Conservation (phyloP, 2,329 filamentous ascomycete genomes). For the Fusarium nygamai region DNA sequence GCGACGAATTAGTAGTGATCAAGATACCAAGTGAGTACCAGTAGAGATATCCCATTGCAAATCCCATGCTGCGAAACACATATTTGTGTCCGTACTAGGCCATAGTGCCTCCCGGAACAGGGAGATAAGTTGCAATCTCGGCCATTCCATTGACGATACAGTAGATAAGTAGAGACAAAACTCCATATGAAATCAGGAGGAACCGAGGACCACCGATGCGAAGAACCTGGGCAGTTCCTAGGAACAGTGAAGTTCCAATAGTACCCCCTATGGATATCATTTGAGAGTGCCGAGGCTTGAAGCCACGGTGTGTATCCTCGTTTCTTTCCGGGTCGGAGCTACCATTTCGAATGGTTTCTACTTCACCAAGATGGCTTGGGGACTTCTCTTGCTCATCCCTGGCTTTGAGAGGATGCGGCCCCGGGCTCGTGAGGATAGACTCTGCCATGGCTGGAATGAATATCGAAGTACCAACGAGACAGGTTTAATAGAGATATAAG, state of each 20-base stretch:
- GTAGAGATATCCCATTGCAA: constrained; percentile 55
- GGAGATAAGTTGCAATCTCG: constrained; percentile 46
- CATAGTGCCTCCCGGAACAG: constrained; percentile 32
- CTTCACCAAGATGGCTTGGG: neutral
- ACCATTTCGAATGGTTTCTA: neutral
- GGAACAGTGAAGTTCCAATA: neutral
- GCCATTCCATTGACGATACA: neutral
- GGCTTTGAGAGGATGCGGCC: neutral
- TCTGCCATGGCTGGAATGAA: neutral
- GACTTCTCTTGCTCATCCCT: neutral
- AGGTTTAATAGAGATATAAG: neutral
- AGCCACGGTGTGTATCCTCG: neutral
- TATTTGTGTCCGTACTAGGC: constrained; percentile 40
- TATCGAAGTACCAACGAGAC: neutral
- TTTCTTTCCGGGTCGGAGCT: neutral
- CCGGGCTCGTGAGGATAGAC: neutral
- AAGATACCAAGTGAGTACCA: constrained; percentile 48
- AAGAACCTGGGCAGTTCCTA: neutral
- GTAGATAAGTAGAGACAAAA: neutral
- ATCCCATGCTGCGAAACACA: constrained; percentile 45
- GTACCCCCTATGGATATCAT: neutral
- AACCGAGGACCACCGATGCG: neutral
- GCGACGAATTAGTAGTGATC: neutral
- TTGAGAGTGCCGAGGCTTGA: neutral
- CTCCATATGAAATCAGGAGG: neutral